A percentile compares a stretch with the other conserved stretches of the same genome.
Evolutionary conservation across 2,329 filamentous ascomycete species (phyloP).

Genomic region (Colletotrichum higginsianum): DNA sequence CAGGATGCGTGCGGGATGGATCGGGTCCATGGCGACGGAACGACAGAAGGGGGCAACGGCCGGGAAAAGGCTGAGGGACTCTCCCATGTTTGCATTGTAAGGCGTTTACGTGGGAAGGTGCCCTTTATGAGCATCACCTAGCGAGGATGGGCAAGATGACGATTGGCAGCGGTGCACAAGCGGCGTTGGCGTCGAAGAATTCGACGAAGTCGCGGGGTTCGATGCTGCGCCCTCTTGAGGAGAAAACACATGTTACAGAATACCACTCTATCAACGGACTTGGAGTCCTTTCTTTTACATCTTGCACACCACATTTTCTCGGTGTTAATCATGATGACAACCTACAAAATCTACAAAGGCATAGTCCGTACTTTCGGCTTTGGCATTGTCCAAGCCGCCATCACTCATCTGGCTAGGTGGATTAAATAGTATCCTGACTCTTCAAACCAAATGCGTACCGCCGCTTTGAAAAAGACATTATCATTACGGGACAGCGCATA

Average conservation of each 20-base stretch:
- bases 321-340: neutral
- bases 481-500: neutral
- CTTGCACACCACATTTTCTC: neutral
- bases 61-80: neutral
- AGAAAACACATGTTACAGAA: neutral
- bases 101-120: constrained; percentile 20
- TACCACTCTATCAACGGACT: constrained; percentile 11
- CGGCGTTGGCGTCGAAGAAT: constrained; percentile 14
- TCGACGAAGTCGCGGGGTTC: neutral
- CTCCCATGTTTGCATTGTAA: constrained; percentile 26
- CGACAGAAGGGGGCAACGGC: neutral
- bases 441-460: neutral
- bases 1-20: neutral
- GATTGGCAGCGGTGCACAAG: constrained; percentile 2
- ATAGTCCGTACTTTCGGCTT: too few species aligned
- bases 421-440: neutral
- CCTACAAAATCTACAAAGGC: neutral
- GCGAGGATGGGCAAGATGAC: neutral
- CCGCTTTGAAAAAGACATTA: neutral
- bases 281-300: neutral
- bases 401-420: neutral
- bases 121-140: neutral
- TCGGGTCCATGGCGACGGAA: neutral
- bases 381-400: neutral
- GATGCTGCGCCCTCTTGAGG: neutral